Evolutionary conservation across 768 basidiomycete species (phyloP).

Genomic region (Chalciporus piperatus): DNA sequence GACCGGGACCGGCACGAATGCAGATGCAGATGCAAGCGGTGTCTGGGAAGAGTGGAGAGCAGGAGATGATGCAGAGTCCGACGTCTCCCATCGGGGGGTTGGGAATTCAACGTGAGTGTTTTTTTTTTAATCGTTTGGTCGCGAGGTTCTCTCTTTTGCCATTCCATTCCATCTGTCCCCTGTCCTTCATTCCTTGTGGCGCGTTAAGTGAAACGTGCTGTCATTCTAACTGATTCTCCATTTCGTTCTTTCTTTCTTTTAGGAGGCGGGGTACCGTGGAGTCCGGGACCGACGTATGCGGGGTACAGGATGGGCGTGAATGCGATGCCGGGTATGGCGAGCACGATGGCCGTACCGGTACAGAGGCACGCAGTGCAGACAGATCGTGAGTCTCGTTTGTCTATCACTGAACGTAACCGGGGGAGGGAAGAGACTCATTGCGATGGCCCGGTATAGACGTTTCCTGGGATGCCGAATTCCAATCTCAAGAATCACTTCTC

Average conservation of each 20-base stretch:
- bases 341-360: constrained; percentile 12
- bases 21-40: background rate
- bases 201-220: no score
- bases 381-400: constrained; percentile 41
- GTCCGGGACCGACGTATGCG: constrained; percentile 32
- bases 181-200: no score
- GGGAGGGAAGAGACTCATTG: background rate
- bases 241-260: background rate
- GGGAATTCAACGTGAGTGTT: constrained; percentile 19
- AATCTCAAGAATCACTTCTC: constrained; percentile 48
- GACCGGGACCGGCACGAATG: constrained; percentile 10
- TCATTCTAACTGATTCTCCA: background rate
- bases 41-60: constrained; percentile 3
- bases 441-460: constrained; percentile 11
- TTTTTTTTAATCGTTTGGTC: background rate
- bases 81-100: constrained; percentile 3
- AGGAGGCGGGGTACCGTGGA: constrained; percentile 43
- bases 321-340: constrained; percentile 35
- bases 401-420: background rate
- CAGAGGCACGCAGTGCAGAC: constrained; percentile 29
- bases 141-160: no score
- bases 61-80: constrained; percentile 7
- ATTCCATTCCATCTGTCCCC: background rate
- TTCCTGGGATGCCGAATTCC: constrained; percentile 66
- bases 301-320: constrained; percentile 34